These are phyloP conservation scores for Madurella mycetomatis DNA, from an alignment of 2,329 filamentous ascomycete species.

Conservation along the genomic window DNA sequence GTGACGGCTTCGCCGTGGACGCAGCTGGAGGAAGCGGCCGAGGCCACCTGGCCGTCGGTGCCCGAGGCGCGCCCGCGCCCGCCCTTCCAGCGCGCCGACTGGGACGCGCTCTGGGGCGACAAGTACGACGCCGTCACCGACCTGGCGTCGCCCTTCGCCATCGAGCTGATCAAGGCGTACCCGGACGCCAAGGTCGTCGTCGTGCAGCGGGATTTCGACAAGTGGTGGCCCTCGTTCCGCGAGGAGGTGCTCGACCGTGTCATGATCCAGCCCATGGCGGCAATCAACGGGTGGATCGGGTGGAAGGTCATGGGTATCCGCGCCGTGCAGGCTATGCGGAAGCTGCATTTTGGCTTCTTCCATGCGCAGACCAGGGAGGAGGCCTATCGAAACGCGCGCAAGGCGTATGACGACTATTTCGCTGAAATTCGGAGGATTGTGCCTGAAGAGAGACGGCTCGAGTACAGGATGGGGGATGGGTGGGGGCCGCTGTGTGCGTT, in stretches of 20 bases:
- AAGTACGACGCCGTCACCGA: constrained; percentile 21
- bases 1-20: constrained; percentile 8
- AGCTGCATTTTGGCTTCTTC: constrained; percentile 7
- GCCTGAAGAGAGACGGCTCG: constrained; percentile 18
- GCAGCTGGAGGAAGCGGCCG: constrained; percentile 14
- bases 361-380: constrained; percentile 2
- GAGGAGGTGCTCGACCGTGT: constrained; percentile 6
- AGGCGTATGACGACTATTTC: constrained; percentile 20
- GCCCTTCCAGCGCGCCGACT: constrained; percentile 11
- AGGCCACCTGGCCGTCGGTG: constrained; percentile 14
- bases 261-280: constrained; percentile 22
- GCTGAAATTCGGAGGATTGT: constrained; percentile 10
- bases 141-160: constrained; percentile 14
- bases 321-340: neutral
- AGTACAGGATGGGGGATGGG: constrained; percentile 23
- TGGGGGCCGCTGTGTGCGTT: constrained; percentile 26
- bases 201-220: constrained; percentile 19
- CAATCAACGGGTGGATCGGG: neutral
- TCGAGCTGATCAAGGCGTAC: constrained; percentile 18
- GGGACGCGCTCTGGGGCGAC: constrained; percentile 16
- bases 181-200: constrained; percentile 21
- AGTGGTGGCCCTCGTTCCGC: constrained; percentile 15
- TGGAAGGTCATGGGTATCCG: constrained; percentile 3
- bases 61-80: neutral
- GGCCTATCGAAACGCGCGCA: neutral